Evolutionary conservation across 805 yeast genomes (phyloP), one percentile per base, ranked within the genome.

Genomic region (Candida nonsorbophila): DNA sequence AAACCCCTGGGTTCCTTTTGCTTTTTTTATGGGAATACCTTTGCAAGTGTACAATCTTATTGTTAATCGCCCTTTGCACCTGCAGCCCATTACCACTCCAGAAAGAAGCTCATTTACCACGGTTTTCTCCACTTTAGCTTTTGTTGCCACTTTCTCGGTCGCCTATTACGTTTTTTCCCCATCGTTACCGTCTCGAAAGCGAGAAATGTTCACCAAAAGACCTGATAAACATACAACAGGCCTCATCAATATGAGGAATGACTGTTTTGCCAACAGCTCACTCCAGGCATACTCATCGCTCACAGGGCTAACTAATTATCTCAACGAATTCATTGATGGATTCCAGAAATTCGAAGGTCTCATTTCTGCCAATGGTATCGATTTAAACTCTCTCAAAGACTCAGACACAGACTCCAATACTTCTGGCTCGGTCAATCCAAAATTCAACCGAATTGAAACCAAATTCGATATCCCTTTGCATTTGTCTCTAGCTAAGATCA

Each of bases 221-320:
- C 77, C 81, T 6, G 90, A 82, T 41, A 79, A 72, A 40, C 64
- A 74, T 45, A 81, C 95, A 7, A 85, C 92, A 0, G 97, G 97
- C 3, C 61, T 90, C 25, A 68, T 79, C 41, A 92, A 90, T 53
- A 66, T 79, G 39, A 72, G 88, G 36, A 84, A 85, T 41, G 96
- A 87, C 51, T 90, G 98, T 53, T 90, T 85, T 60, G 95, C 95
- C 37, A 90, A 92, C 48, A 74, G 94, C 6, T 78, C 88, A 1
- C 47, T 92, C 12, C 98, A 90, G 52, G 92, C 88, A 0, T 67
- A 83, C 31, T 72, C 79, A 11, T 58, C 86, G 0, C 49, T 80
- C 11, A 79, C 84, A 1, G 69, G 70, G 0, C 47, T 84, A 27
- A 73, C 79, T 20, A 59, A 55, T 4, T 83, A 84, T 42, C 51